These are phyloP conservation scores for Penicillium capsulatum DNA, from an alignment of 2,329 filamentous ascomycete genomes.

Conservation along the genomic window DNA sequence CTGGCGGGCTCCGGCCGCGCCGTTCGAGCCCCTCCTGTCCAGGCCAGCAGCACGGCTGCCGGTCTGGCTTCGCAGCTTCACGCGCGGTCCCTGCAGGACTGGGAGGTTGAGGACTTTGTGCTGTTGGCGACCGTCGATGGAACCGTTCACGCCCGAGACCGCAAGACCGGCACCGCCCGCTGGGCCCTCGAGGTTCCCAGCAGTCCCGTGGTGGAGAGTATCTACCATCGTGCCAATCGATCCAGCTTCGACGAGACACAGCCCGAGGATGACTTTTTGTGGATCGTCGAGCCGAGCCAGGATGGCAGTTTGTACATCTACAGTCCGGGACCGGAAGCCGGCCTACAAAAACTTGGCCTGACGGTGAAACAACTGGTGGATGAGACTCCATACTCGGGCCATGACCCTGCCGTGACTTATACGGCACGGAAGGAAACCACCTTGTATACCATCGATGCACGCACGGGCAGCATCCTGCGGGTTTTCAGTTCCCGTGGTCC, in stretches of 20 bases:
- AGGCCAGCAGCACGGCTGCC: conserved; percentile 58
- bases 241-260: conserved; percentile 56
- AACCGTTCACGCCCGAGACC: conserved; percentile 85
- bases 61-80: conserved; percentile 75
- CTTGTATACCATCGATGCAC: conserved; percentile 82
- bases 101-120: conserved; percentile 99
- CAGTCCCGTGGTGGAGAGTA: conserved; percentile 85
- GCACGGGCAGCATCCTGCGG: conserved; percentile 74
- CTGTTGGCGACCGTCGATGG: conserved; percentile 99
- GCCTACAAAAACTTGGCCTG: conserved; percentile 46
- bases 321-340: conserved; percentile 57
- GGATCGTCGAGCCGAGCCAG: conserved; percentile 88
- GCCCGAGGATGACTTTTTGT: conserved; percentile 78
- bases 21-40: conserved; percentile 91
- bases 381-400: conserved; percentile 70
- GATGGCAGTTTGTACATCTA: conserved; percentile 87
- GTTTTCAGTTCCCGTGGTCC: conserved; percentile 75
- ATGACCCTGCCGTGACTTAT: conserved; percentile 76
- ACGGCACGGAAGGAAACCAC: conserved; percentile 88
- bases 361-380: conserved; percentile 76
- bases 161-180: conserved; percentile 74
- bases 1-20: conserved; percentile 68
- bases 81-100: conserved; percentile 98
- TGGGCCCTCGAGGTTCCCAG: conserved; percentile 79
- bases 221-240: conserved; percentile 68